A percentile compares a stretch with the other conserved stretches of the same genome.
These are phyloP conservation scores for Rhododendron henanense DNA, from an alignment of 148 eudicot genomes.

Conservation along the genomic window DNA sequence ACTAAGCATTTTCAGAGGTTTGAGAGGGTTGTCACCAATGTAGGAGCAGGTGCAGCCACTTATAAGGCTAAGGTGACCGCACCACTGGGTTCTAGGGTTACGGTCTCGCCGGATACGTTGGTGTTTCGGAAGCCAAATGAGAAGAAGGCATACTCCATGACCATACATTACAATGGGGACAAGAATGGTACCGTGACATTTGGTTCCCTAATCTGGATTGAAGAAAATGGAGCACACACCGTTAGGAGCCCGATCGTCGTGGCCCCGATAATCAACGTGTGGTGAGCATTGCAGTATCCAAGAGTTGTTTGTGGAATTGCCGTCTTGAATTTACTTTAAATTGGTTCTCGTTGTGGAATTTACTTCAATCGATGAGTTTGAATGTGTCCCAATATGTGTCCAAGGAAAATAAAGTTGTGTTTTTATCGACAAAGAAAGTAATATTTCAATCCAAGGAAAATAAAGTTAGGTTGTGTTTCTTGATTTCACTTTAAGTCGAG, in stretches of 20 bases:
- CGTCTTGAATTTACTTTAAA: neutral
- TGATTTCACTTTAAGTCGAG: neutral
- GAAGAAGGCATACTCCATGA: constrained; percentile 1
- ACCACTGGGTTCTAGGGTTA: constrained; percentile 11
- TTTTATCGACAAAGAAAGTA: too few species aligned
- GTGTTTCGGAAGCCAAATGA: constrained; percentile 5
- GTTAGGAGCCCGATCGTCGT: constrained; percentile 18
- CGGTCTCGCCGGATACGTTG: neutral
- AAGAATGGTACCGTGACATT: neutral
- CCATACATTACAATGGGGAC: neutral
- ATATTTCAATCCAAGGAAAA: too few species aligned
- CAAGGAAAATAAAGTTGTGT: too few species aligned
- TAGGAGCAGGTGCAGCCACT: constrained; percentile 1
- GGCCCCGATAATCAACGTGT: neutral
- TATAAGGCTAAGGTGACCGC: constrained; percentile 11
- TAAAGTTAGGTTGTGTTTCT: neutral
- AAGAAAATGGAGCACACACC: neutral
- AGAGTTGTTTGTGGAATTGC: neutral
- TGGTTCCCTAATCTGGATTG: constrained; percentile 15
- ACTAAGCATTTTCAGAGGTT: neutral
- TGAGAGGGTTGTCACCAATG: constrained; percentile 12
- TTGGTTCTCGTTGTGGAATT: too few species aligned
- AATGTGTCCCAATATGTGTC: too few species aligned
- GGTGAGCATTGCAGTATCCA: neutral
- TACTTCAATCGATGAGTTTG: too few species aligned